phyloP scores from a whole-genome alignment of 345 rosid genomes.

The Arabidopsis arenosa region DNA sequence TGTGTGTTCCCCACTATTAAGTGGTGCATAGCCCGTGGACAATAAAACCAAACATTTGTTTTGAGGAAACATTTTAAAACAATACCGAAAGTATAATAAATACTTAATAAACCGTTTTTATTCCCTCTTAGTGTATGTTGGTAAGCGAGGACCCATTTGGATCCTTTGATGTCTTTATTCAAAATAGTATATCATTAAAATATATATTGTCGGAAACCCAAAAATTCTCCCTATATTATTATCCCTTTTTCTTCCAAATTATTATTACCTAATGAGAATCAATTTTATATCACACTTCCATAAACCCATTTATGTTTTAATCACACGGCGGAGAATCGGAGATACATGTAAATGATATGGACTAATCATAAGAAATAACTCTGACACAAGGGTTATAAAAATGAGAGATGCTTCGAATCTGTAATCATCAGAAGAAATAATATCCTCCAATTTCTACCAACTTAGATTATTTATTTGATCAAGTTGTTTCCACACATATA shows the following conservation, averaged over 20 bases:
- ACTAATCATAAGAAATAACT: slow-evolving; percentile 36
- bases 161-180: slow-evolving; percentile 35
- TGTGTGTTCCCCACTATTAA: slow-evolving; percentile 34
- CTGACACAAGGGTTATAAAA: slow-evolving; percentile 34
- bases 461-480: slow-evolving; percentile 25
- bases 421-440: slow-evolving; percentile 25
- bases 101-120: slow-evolving; percentile 29
- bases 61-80: slow-evolving; percentile 38
- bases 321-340: slow-evolving; percentile 26
- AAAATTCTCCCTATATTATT: slow-evolving; percentile 30
- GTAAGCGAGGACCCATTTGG: slow-evolving; percentile 45
- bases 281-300: background rate
- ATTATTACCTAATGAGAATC: slow-evolving; percentile 22
- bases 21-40: slow-evolving; percentile 38
- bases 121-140: slow-evolving; percentile 42
- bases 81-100: slow-evolving; percentile 27
- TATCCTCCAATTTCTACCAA: slow-evolving; percentile 36
- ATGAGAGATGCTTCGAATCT: slow-evolving; percentile 37
- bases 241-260: slow-evolving; percentile 12
- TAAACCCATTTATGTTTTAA: slow-evolving; percentile 23
- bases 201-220: slow-evolving; percentile 41
- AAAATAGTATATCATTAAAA: slow-evolving; percentile 32
- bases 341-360: slow-evolving; percentile 25
- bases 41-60: slow-evolving; percentile 41
- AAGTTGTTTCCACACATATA: slow-evolving; percentile 15